Percentiles rank a stretch among this genome's conserved stretches.
phyloP scores from a whole-genome alignment of 768 basidiomycete species.

The Psilocybe cyanescens region DNA sequence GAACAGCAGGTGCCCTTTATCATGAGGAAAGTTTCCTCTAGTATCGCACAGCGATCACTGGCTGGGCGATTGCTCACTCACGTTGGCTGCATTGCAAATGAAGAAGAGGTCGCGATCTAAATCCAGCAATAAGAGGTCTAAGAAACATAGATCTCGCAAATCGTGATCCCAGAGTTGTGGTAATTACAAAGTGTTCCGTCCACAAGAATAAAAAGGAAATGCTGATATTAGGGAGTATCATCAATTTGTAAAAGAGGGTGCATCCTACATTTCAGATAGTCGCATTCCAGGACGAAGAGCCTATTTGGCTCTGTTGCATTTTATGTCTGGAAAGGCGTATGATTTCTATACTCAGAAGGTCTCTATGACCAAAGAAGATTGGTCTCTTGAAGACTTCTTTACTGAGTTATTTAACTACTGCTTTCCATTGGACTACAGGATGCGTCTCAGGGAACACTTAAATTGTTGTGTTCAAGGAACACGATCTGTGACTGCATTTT shows the following conservation, averaged over 20 bases:
- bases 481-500: slow-evolving; percentile 27
- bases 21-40: too few relatives aligned
- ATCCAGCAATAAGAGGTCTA: too few relatives aligned
- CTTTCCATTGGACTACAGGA: slow-evolving; percentile 30
- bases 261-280: slow-evolving; percentile 9
- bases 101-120: too few relatives aligned
- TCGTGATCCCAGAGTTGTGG: too few relatives aligned
- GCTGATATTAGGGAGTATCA: slow-evolving; percentile 12
- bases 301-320: slow-evolving; percentile 11
- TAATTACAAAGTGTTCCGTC: neutral
- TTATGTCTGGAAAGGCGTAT: slow-evolving; percentile 12
- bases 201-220: slow-evolving; percentile 11
- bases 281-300: neutral
- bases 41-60: too few relatives aligned
- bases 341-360: slow-evolving; percentile 24
- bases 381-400: slow-evolving; percentile 33
- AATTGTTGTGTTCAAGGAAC: slow-evolving; percentile 23
- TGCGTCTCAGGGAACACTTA: slow-evolving; percentile 25
- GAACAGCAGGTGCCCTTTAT: too few relatives aligned
- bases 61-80: too few relatives aligned
- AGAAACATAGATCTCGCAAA: too few relatives aligned
- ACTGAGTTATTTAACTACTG: slow-evolving; percentile 38
- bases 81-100: too few relatives aligned
- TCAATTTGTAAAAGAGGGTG: slow-evolving; percentile 18
- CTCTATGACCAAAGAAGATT: slow-evolving; percentile 23